Base-by-base conservation (phyloP, 257 asterid species). In the Lycium ferocissimum region DNA sequence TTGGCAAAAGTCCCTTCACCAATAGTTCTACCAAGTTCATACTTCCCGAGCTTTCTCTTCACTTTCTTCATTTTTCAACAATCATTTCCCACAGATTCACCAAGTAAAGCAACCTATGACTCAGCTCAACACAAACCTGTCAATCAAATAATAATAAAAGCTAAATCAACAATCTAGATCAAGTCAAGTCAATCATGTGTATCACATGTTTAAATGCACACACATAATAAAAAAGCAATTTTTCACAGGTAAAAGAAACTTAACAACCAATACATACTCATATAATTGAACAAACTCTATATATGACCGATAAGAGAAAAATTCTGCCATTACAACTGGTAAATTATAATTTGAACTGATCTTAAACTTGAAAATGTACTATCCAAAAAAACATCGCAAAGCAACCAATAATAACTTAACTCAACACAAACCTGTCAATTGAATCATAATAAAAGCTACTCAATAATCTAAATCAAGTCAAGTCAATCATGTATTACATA, bases 1-100 rank as follows among this genome's bases (percentile, higher is more conserved):
- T 95, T 95, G 2, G 99, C 98, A 89, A 95, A 94, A 67, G 95
- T 92, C 40, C 99, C 99, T 90, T 94, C 94, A 5, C 99, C 99
- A 53, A 95, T 89, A 56, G 98, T 95, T 90, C 93, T 90, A 56
- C 98, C 99, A 81, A 94, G 86, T 91, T 95, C 98, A 91, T 94
- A 95, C 79, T 95, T 95, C 8, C 98, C 99, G 82, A 95, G 88
- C 87, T 85, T 93, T 91, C 93, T 91, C 84, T 90, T 93, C 87
- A 81, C 91, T 14, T 86, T 92, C 93, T 84, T 92, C 87, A 92
- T 92, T 84, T 37, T 84, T 69, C 84, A 86, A 84, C 38, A 84
- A 83, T 89, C 94, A 89, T 88, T 85, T 85, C 90, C 53, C 82
- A 78, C 65, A 53, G 15, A 53, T 78, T 8, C 43, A 56, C 82